Percentiles rank a stretch among this genome's conserved stretches.
Conservation (phyloP, 352 stramenopile genomes). For the Globisporangium paddicum region DNA sequence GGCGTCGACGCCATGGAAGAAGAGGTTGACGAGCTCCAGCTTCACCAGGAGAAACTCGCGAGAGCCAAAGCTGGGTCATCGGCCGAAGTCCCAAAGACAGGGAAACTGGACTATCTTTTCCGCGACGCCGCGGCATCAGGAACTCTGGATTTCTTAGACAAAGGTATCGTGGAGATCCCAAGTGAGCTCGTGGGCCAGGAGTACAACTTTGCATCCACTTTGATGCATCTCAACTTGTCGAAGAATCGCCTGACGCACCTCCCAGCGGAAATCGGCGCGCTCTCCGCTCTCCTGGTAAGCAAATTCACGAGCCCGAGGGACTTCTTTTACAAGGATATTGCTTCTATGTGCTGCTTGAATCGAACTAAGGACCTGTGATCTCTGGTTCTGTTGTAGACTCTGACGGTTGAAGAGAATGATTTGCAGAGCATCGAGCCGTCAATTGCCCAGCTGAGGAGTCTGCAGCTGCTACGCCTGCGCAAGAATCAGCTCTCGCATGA, state of each 20-base stretch:
- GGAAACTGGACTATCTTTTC: slow-evolving; percentile 30
- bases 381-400: slow-evolving; percentile 21
- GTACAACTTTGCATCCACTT: slow-evolving; percentile 40
- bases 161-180: slow-evolving; percentile 25
- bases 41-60: slow-evolving; percentile 11
- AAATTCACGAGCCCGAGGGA: background rate
- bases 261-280: slow-evolving; percentile 36
- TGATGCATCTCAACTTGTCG: slow-evolving; percentile 64
- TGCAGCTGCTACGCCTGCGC: slow-evolving; percentile 58
- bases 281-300: slow-evolving; percentile 39
- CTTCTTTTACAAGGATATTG: background rate
- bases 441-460: slow-evolving; percentile 35
- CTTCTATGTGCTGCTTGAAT: background rate
- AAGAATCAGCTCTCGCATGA: slow-evolving; percentile 67
- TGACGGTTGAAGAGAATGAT: slow-evolving; percentile 67
- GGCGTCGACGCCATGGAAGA: slow-evolving; percentile 63
- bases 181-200: slow-evolving; percentile 19
- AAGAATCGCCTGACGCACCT: slow-evolving; percentile 55
- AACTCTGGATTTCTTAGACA: slow-evolving; percentile 40
- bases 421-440: slow-evolving; percentile 39
- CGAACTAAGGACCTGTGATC: too few species aligned
- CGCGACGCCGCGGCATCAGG: slow-evolving; percentile 55
- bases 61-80: background rate
- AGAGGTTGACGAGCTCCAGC: slow-evolving; percentile 58
- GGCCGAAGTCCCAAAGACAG: background rate